Base-by-base conservation (phyloP, 352 stramenopile genomes). In the Pythium volutum region DNA sequence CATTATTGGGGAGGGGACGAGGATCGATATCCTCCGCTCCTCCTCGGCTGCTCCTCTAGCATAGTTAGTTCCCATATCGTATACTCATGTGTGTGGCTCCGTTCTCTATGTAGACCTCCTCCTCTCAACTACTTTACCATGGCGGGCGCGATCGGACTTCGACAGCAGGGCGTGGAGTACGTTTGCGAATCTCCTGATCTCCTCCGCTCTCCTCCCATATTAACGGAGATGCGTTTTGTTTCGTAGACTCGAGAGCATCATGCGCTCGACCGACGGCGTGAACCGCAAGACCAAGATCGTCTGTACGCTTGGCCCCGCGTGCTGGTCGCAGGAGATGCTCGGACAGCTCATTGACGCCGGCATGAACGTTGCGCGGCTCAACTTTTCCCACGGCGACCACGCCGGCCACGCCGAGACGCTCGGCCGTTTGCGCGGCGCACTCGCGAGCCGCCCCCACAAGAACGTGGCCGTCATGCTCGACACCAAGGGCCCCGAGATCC, bases 371-470 rank as follows among this genome's bases (percentile, higher is more conserved):
- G 98, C 98, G 67, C 87, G 97, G 46, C 87, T 99, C 57, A 99
- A 99, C 77, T 99, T 99, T 77, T 99, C 94, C 42, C 97, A 99
- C 77, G 97, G 97, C 41, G 98, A 98, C 53, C 94, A 97, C 62
- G 92, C 95, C 55, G 94, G 65, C 46, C 84, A 91, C 69, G 70
- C 71, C 43, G 79, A 89, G 53, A 86, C 75, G 25, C 76, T 93
- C 51, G 84, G 75, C 55, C 75, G 79, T 53, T 70, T 93, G 27
- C 81, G 82, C 10, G 76, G 66, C 11, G 84, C 84, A 7, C 57
- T 91, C 23, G 81, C 80, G 23, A 77, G 56, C 11, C 79, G 84
- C 33, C 77, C 80, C 12, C 77, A 88, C 71, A 91, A 89, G 71
- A 77, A 90, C 66, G 62, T 88, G n/a, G 96, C 95, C 12, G 79